Percentiles rank a stretch among this genome's conserved stretches.
Conservation (phyloP, 805 yeast genomes). For the Candida insectalens region DNA sequence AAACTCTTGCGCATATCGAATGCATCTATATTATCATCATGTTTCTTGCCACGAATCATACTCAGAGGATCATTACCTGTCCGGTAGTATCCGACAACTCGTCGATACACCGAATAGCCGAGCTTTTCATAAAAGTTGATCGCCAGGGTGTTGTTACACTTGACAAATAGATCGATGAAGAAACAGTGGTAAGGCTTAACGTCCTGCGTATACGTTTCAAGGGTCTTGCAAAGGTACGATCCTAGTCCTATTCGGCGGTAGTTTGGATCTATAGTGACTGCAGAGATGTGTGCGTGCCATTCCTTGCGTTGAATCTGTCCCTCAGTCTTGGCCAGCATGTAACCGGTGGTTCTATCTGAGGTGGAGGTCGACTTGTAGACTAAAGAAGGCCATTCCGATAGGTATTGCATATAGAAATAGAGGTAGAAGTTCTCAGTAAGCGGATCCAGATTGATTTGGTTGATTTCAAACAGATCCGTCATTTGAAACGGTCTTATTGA, state of each 20-base stretch:
- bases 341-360: constrained; percentile 40
- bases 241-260: constrained; percentile 86
- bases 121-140: constrained; percentile 74
- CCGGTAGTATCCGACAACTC: constrained; percentile 89
- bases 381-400: constrained; percentile 80
- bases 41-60: constrained; percentile 28
- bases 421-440: constrained; percentile 87
- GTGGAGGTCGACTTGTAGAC: constrained; percentile 61
- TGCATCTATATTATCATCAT: constrained; percentile 71
- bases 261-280: constrained; percentile 79
- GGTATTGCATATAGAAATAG: constrained; percentile 75
- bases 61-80: constrained; percentile 26
- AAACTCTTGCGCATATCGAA: constrained; percentile 74
- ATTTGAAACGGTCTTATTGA: constrained; percentile 83
- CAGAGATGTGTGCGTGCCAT: constrained; percentile 97
- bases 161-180: constrained; percentile 86
- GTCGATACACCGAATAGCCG: constrained; percentile 75
- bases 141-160: constrained; percentile 75
- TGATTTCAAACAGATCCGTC: constrained; percentile 66
- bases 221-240: constrained; percentile 59
- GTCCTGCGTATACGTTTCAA: constrained; percentile 60
- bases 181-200: constrained; percentile 67
- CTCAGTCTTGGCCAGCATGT: constrained; percentile 95
- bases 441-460: constrained; percentile 75
- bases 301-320: constrained; percentile 56